These are phyloP conservation scores for Epichloe sylvatica DNA, from an alignment of 2,329 filamentous ascomycete genomes.

Conservation along the genomic window DNA sequence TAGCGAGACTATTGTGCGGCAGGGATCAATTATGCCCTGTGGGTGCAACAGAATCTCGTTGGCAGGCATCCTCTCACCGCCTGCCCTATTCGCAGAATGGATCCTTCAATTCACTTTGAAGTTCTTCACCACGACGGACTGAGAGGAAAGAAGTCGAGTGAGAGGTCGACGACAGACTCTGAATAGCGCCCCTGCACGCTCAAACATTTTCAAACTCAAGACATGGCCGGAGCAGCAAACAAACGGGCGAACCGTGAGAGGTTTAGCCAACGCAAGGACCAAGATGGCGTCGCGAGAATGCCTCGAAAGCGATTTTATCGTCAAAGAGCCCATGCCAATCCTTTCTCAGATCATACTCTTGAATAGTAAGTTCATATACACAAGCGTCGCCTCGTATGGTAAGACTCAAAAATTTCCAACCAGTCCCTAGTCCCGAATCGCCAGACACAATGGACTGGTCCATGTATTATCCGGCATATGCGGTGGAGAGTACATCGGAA, in stretches of 20 bases:
- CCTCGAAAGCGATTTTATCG: slow-evolving; percentile 95
- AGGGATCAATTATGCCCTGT: too few species aligned
- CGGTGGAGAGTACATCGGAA: slow-evolving; percentile 24
- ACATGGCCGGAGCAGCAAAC: slow-evolving; percentile 23
- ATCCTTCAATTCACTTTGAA: neutral
- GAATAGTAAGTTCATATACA: slow-evolving; percentile 51
- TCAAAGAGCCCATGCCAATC: slow-evolving; percentile 92
- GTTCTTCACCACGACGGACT: neutral
- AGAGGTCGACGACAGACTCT: neutral
- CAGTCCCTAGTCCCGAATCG: slow-evolving; percentile 50
- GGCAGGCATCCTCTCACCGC: slow-evolving; percentile 4
- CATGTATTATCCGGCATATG: slow-evolving; percentile 63
- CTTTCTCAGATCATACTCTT: slow-evolving; percentile 87
- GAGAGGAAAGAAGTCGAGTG: neutral
- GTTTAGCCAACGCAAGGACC: slow-evolving; percentile 42
- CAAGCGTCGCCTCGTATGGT: neutral
- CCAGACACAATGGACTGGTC: slow-evolving; percentile 90
- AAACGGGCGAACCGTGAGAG: slow-evolving; percentile 54
- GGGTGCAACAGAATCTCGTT: too few species aligned
- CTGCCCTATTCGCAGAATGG: slow-evolving; percentile 5
- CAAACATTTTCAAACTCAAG: neutral
- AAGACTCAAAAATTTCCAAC: slow-evolving; percentile 2
- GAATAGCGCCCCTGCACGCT: neutral
- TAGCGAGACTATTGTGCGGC: too few species aligned
- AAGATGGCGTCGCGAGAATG: slow-evolving; percentile 44